Evolutionary conservation across 139 green algal species (phyloP), one percentile per base, ranked within the genome.

Genomic region (Coccomyxa sp.): DNA sequence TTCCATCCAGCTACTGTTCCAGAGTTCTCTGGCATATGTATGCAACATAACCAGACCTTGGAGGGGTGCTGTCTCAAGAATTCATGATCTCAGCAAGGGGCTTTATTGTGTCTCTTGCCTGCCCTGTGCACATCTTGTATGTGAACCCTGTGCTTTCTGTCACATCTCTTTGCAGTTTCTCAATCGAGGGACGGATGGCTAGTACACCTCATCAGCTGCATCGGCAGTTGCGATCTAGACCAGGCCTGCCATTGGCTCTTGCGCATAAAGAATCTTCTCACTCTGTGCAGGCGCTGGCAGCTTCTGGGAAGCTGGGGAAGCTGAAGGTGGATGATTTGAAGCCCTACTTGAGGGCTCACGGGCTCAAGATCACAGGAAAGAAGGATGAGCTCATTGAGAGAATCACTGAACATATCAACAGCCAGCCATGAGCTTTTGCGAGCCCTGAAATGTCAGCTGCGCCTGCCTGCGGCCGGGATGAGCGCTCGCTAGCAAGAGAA

Each of bases 351-450:
- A 34, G n/a, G 14, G 64, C 64, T 29, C 72, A 58, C 31, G 38
- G 16, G n/a, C 70, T 39, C 36, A 77, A 34, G 44, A 35, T 31
- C 35, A 16, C 3, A 22, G 69, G 80, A 38, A 80, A 84, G 55
- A 79, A 84, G 70, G 55, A 78, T 5, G 70, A 84, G 68, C 34
- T 80, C 24, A 35, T 80, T 31, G 33, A 37, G 33, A 55, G 79
- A 39, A 64, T 84, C 22, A 80, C n/a, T 7, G 78, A 78, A 40
- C 41, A 79, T 33, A 71, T 83, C n/a, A n/a, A n/a, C n/a, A n/a
- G n/a, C n/a, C n/a, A n/a, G n/a, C n/a, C n/a, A n/a, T n/a, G n/a
- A n/a, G n/a, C n/a, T n/a, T n/a, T n/a, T n/a, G n/a, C n/a, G n/a
- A n/a, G n/a, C n/a, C n/a, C n/a, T n/a, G n/a, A n/a, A n/a, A n/a